Evolutionary conservation across 179 eudicot genomes (phyloP).

Genomic region (Corrigiola litoralis): DNA sequence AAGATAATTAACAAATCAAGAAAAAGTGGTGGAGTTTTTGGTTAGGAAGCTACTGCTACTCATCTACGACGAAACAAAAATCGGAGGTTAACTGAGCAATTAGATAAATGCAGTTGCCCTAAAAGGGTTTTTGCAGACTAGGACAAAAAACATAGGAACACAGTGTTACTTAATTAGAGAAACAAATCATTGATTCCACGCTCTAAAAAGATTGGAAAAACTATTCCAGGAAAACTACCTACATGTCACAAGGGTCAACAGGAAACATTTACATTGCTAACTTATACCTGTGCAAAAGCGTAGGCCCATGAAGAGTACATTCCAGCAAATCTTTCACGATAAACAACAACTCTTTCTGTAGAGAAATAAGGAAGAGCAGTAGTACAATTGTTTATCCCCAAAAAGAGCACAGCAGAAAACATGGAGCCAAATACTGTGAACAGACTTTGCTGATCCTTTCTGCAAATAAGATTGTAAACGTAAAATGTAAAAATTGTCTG

Average conservation of each 20-base stretch:
- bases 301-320: slow-evolving; percentile 86
- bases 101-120: not conserved
- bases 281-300: slow-evolving; percentile 71
- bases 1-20: too few species aligned
- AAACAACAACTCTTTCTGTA: slow-evolving; percentile 62
- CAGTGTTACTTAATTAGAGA: not conserved
- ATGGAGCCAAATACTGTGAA: slow-evolving; percentile 56
- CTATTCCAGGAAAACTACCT: not conserved
- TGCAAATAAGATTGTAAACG: slow-evolving; percentile 19
- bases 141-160: not conserved
- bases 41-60: too few species aligned
- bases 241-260: not conserved
- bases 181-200: too few species aligned
- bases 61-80: not conserved
- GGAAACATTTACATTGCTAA: not conserved
- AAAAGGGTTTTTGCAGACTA: too few species aligned
- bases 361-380: slow-evolving; percentile 44
- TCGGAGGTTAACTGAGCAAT: too few species aligned
- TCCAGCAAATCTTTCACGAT: slow-evolving; percentile 86
- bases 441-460: slow-evolving; percentile 62
- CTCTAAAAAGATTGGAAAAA: too few species aligned
- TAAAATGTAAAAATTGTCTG: not conserved
- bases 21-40: too few species aligned
- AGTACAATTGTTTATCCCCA: slow-evolving; percentile 59
- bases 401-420: slow-evolving; percentile 25